A percentile compares a stretch with the other conserved stretches of the same genome.
Conservation (phyloP, 768 basidiomycete genomes). For the Mycena indigotica region DNA sequence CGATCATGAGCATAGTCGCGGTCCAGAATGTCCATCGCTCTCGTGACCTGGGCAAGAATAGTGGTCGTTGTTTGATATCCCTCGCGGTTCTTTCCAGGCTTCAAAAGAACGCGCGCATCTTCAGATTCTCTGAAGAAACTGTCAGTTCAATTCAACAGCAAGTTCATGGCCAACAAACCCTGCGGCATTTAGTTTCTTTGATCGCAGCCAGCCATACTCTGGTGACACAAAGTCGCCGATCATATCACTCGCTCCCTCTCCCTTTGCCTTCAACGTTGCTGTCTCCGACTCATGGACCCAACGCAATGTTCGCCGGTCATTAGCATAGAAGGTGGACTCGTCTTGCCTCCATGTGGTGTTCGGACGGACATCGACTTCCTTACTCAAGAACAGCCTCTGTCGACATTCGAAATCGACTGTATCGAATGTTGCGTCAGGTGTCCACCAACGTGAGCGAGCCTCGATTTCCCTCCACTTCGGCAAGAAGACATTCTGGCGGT, state of each 20-base stretch:
- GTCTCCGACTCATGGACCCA: neutral
- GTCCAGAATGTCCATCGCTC: neutral
- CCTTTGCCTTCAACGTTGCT: neutral
- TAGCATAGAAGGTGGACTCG: neutral
- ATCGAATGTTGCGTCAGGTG: neutral
- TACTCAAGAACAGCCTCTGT: too few relatives aligned
- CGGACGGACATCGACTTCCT: neutral
- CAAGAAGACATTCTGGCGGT: neutral
- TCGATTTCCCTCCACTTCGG: neutral
- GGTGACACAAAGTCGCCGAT: neutral
- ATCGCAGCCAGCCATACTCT: neutral
- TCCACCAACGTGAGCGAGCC: neutral
- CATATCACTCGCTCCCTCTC: neutral
- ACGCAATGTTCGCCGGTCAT: neutral
- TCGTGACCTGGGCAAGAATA: neutral
- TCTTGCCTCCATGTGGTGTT: neutral
- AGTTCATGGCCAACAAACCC: too few relatives aligned
- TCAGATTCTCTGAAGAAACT: neutral
- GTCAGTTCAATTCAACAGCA: too few relatives aligned
- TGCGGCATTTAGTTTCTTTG: neutral
- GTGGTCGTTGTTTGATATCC: neutral
- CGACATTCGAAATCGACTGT: too few relatives aligned
- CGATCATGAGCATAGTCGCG: neutral
- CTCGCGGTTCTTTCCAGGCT: neutral
- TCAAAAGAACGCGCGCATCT: neutral